phyloP scores from a whole-genome alignment of 768 basidiomycete genomes.

The Sporobolomyces pararoseus region DNA sequence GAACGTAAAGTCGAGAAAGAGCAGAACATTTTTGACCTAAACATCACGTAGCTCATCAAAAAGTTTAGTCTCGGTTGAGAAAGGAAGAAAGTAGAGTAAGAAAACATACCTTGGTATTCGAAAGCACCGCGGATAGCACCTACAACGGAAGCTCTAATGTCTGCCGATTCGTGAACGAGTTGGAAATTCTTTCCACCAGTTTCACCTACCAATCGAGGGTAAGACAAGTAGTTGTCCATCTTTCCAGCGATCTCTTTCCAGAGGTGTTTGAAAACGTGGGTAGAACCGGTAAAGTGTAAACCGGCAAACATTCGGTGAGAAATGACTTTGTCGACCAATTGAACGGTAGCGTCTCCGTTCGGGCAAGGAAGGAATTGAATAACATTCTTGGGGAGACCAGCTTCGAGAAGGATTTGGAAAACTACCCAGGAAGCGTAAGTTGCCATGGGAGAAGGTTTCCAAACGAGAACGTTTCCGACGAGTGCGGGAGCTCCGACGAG shows the following conservation, averaged over 20 bases:
- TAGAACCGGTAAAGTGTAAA: conserved; percentile 95
- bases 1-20: conserved; percentile 82
- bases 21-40: conserved; percentile 95
- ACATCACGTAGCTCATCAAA: background rate
- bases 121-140: conserved; percentile 85
- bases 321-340: conserved; percentile 58
- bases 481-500: conserved; percentile 81
- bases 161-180: conserved; percentile 79
- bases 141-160: conserved; percentile 80
- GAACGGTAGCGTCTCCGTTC: conserved; percentile 57
- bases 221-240: conserved; percentile 77
- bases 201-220: conserved; percentile 95
- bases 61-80: background rate
- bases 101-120: conserved; percentile 80
- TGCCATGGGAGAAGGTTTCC: conserved; percentile 96
- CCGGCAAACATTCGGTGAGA: conserved; percentile 73
- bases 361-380: conserved; percentile 96
- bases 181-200: conserved; percentile 99
- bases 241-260: conserved; percentile 94
- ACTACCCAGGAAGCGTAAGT: conserved; percentile 92
- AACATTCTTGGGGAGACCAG: conserved; percentile 87
- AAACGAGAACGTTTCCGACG: conserved; percentile 88
- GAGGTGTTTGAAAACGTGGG: conserved; percentile 85
- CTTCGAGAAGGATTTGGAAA: conserved; percentile 85
- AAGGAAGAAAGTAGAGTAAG: too few relatives aligned